phyloP scores from a whole-genome alignment of 2,329 filamentous ascomycete species.

The Cylindrodendrum hubeiense region DNA sequence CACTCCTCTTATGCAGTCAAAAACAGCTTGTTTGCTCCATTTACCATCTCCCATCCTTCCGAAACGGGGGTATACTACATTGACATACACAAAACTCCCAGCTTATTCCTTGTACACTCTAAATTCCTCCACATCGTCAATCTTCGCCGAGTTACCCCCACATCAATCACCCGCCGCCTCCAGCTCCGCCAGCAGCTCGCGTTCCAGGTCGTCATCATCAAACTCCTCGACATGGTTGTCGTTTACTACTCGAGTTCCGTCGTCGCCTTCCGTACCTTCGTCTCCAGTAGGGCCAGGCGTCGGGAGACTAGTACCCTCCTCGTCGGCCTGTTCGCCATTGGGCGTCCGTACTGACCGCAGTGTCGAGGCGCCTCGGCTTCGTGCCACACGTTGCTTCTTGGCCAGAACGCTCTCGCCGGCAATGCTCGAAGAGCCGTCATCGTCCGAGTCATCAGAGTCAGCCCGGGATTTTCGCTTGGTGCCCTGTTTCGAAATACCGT shows the following conservation, averaged over 20 bases:
- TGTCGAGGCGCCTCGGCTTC: conserved; percentile 58
- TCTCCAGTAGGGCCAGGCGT: conserved; percentile 54
- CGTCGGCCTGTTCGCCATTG: conserved; percentile 50
- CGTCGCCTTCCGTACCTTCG: conserved; percentile 48
- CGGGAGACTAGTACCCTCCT: conserved; percentile 53
- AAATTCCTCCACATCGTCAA: conserved; percentile 10
- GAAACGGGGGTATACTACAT: conserved; percentile 29
- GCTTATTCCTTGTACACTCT: conserved; percentile 18
- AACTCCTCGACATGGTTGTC: conserved; percentile 54
- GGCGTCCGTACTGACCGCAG: conserved; percentile 60
- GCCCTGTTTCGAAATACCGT: conserved; percentile 42
- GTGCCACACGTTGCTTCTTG: conserved; percentile 65
- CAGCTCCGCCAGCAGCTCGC: conserved; percentile 72
- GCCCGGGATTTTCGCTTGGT: conserved; percentile 50
- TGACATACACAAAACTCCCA: conserved; percentile 30
- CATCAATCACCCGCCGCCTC: conserved; percentile 54
- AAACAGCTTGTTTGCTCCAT: conserved; percentile 3
- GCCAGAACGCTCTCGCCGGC: conserved; percentile 55
- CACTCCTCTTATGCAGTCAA: neutral
- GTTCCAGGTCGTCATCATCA: conserved; percentile 71
- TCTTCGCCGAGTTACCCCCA: conserved; percentile 10
- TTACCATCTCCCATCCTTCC: conserved; percentile 14
- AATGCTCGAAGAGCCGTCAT: conserved; percentile 44
- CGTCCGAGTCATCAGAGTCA: conserved; percentile 50
- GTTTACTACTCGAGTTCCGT: conserved; percentile 40